These are phyloP conservation scores for Epichloe typhina DNA, from an alignment of 2,329 filamentous ascomycete genomes.

Conservation along the genomic window DNA sequence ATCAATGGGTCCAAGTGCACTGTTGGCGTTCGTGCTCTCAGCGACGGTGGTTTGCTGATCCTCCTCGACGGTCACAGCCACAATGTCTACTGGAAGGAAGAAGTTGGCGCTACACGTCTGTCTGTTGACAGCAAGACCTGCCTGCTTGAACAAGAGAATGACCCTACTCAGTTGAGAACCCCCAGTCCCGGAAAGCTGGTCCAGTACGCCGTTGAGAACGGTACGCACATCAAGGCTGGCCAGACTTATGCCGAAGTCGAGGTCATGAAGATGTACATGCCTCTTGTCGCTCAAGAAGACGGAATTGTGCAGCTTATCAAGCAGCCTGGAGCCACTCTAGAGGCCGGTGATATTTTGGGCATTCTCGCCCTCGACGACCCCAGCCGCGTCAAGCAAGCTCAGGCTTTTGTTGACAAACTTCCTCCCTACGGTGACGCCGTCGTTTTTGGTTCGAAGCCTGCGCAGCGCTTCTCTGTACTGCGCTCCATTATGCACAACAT, in stretches of 20 bases:
- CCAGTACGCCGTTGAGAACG: conserved; percentile 94
- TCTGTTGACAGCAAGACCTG: conserved; percentile 98
- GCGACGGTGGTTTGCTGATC: conserved; percentile 85
- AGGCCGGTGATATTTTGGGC: conserved; percentile 96
- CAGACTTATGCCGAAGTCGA: conserved; percentile 94
- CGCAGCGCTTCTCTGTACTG: conserved; percentile 71
- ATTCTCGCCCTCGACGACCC: conserved; percentile 93
- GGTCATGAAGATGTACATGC: conserved; percentile 99
- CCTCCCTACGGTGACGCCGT: conserved; percentile 78
- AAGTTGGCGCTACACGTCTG: conserved; percentile 86
- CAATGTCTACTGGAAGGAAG: conserved; percentile 99
- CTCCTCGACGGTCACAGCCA: conserved; percentile 86
- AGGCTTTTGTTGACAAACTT: conserved; percentile 83
- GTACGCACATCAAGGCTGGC: conserved; percentile 80
- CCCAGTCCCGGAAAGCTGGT: conserved; percentile 95
- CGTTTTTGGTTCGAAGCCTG: conserved; percentile 79
- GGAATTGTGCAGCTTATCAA: conserved; percentile 97
- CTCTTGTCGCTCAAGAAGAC: conserved; percentile 84
- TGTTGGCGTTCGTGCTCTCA: conserved; percentile 82
- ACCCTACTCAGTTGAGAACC: conserved; percentile 89
- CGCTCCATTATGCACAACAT: conserved; percentile 75
- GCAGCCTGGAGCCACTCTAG: conserved; percentile 93
- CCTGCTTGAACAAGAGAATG: conserved; percentile 94
- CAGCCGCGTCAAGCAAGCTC: conserved; percentile 88
- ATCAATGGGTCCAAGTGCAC: conserved; percentile 97